These are phyloP conservation scores for Noccaea caerulescens DNA, from an alignment of 345 rosid species.

Conservation along the genomic window DNA sequence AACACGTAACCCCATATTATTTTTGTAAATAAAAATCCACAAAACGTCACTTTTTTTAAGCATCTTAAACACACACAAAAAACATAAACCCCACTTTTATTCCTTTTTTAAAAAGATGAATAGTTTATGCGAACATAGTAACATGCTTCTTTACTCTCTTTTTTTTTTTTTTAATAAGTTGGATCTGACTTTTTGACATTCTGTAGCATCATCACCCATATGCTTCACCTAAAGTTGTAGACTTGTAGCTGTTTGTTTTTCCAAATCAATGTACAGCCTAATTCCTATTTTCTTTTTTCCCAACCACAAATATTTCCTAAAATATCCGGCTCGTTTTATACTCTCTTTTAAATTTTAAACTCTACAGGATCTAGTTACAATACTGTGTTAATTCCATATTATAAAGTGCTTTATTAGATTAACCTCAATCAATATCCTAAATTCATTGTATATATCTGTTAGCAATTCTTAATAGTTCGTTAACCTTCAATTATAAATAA, in stretches of 20 bases:
- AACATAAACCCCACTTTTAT: not conserved
- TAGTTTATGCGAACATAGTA: conserved; percentile 32
- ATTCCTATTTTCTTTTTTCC: conserved; percentile 4
- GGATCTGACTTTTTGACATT: conserved; percentile 31
- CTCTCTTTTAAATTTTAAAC: not conserved
- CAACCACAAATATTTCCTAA: not conserved
- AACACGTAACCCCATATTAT: not conserved
- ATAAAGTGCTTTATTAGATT: not conserved
- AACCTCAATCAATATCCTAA: not conserved
- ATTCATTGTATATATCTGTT: not conserved
- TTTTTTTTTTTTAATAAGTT: not conserved
- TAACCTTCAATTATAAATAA: not conserved
- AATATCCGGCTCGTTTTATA: not conserved
- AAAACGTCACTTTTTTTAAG: not conserved
- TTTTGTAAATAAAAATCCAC: no score
- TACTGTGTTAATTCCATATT: no score
- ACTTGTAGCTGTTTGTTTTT: conserved; percentile 17
- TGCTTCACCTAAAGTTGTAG: conserved; percentile 37
- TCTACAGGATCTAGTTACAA: not conserved
- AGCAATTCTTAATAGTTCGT: not conserved
- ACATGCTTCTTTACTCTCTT: conserved; percentile 26
- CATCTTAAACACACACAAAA: not conserved
- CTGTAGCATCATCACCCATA: conserved; percentile 24
- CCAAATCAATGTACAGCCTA: conserved; percentile 20
- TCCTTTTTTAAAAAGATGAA: not conserved